Percentiles rank a stretch among this genome's conserved stretches.
These are phyloP conservation scores for Aphanomyces astaci DNA, from an alignment of 352 stramenopile genomes.

Conservation along the genomic window DNA sequence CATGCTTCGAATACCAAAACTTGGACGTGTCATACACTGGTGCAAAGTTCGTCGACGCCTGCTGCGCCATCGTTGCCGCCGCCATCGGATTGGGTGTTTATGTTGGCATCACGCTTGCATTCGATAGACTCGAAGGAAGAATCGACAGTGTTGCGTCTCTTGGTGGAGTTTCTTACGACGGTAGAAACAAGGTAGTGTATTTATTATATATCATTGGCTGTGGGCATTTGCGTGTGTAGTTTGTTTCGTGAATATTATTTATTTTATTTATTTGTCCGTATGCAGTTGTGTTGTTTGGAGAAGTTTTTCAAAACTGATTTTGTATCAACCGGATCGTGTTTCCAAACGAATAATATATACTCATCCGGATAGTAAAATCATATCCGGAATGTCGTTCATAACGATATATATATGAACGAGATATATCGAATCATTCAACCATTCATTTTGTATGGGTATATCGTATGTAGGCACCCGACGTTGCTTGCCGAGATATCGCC, in stretches of 20 bases:
- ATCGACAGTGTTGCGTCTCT: background rate
- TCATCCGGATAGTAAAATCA: too few species aligned
- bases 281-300: too few species aligned
- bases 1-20: background rate
- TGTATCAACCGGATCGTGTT: too few species aligned
- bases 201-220: background rate
- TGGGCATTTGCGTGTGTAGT: too few species aligned
- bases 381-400: too few species aligned
- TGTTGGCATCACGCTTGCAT: background rate
- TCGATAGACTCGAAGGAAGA: constrained; percentile 6
- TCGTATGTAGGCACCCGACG: background rate
- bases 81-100: constrained; percentile 8
- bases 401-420: too few species aligned
- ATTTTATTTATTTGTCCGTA: too few species aligned
- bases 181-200: constrained; percentile 11
- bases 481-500: background rate
- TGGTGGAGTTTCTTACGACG: background rate
- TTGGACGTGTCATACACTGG: background rate
- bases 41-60: background rate
- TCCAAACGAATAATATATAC: too few species aligned
- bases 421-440: too few species aligned
- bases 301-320: too few species aligned
- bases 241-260: background rate
- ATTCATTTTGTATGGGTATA: too few species aligned
- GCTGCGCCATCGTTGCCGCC: background rate